Base-by-base conservation (phyloP, 352 stramenopile genomes). In the Phytophthora fragariae region DNA sequence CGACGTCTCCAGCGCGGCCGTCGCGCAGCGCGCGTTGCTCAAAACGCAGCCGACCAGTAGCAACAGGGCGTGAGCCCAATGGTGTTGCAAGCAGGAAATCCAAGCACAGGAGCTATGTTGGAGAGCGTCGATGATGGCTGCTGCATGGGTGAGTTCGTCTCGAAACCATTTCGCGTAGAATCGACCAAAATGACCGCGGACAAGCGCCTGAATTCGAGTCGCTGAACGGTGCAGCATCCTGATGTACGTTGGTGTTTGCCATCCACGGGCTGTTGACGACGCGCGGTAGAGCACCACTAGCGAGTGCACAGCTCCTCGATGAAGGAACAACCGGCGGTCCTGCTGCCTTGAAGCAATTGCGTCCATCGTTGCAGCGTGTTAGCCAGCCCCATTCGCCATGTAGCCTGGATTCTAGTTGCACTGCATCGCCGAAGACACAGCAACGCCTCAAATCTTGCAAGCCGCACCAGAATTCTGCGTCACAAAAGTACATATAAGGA, bases 371-470 rank as follows among this genome's bases (percentile, higher is more conserved):
- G 75, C 81, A 2, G 67, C 39, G 52, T 80, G 80, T 37, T 93
- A 29, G 72, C 84, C 5, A 77, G 65, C 86, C 86, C 94, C 86
- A 95, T 95, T 35, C 88, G 77, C 86, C 86, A 95, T n/a, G 71
- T 82, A 2, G 86, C 78, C 67, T 95, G 88, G 47, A 95, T 91
- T 49, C 74, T 84, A 4, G 68, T 85, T 2, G 80, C 84, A 33
- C 75, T 83, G n/a, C 37, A 52, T 39, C 73, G 63, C 33, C 84
- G 82, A 0, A 81, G 80, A 29, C 59, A 72, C 17, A 93, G 47
- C 17, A 80, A 54, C 0, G 54, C 56, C 53, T 85, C 62, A 21
- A 95, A 81, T 46, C 75, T 74, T 31, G 65, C 79, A 15, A 93
- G 72, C 5, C 78, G 85, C 27, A 75, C 68, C 9, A 91, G n/a